A percentile compares a stretch with the other conserved stretches of the same genome.
Evolutionary conservation across 2,329 filamentous ascomycete genomes (phyloP).

Genomic region (Diaporthe eres): DNA sequence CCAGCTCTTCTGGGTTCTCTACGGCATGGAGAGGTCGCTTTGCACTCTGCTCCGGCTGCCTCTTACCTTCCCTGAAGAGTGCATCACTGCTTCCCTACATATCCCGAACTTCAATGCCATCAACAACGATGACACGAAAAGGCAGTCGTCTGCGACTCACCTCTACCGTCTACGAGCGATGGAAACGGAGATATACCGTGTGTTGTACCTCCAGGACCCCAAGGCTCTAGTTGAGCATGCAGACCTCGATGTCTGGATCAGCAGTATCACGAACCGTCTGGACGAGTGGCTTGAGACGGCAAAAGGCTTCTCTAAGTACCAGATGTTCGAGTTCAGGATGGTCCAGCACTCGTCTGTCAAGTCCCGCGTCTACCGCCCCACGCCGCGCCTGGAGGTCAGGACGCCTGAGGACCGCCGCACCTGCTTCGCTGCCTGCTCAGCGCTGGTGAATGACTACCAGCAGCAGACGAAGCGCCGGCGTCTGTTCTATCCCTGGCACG

Average conservation of each 20-base stretch:
- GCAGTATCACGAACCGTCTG: constrained; percentile 51
- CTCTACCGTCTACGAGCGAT: constrained; percentile 34
- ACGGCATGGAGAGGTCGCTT: constrained; percentile 34
- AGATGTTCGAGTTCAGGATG: constrained; percentile 37
- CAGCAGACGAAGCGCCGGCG: constrained; percentile 28
- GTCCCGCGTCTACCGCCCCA: constrained; percentile 31
- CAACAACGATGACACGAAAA: constrained; percentile 25
- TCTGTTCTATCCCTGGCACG: constrained; percentile 36
- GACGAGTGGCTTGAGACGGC: constrained; percentile 33
- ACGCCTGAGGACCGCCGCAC: constrained; percentile 27
- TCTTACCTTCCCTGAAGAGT: constrained; percentile 24
- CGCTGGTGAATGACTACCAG: constrained; percentile 30
- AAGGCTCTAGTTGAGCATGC: neutral
- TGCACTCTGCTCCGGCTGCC: constrained; percentile 33
- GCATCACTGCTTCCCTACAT: constrained; percentile 19
- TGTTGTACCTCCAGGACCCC: constrained; percentile 29
- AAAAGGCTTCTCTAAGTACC: constrained; percentile 24
- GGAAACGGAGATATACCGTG: constrained; percentile 34
- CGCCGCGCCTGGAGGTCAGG: constrained; percentile 32
- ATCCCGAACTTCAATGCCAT: constrained; percentile 18
- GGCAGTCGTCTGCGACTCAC: constrained; percentile 27
- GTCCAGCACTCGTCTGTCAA: constrained; percentile 32
- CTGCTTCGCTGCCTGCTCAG: constrained; percentile 29
- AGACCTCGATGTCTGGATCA: constrained; percentile 19
- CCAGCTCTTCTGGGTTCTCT: constrained; percentile 33